Conservation (phyloP, 2,329 filamentous ascomycete genomes). For the Dactylonectria estremocensis region DNA sequence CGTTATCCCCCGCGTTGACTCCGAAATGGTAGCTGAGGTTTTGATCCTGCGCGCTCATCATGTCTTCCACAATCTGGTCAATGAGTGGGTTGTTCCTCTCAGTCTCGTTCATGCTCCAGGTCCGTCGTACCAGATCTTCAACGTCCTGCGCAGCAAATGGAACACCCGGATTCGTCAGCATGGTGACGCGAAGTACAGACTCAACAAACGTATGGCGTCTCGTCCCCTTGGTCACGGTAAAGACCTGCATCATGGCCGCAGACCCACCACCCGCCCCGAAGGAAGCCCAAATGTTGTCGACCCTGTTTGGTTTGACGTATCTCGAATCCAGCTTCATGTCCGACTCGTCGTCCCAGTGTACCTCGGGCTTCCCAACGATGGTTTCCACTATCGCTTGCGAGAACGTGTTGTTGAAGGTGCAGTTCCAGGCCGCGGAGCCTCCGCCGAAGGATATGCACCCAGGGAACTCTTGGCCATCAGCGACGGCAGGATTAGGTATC, state of each 20-base stretch:
- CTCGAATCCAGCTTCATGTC: slow-evolving; percentile 15
- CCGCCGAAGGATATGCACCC: background rate
- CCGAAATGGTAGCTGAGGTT: slow-evolving; percentile 31
- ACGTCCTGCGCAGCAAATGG: slow-evolving; percentile 21
- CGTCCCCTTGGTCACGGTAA: slow-evolving; percentile 32
- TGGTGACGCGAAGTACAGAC: slow-evolving; percentile 23
- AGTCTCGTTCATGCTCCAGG: slow-evolving; percentile 29
- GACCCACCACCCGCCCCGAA: slow-evolving; percentile 34
- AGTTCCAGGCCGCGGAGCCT: slow-evolving; percentile 31
- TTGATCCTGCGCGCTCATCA: slow-evolving; percentile 29
- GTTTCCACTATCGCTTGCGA: background rate
- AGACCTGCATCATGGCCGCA: slow-evolving; percentile 34
- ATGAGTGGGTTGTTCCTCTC: slow-evolving; percentile 13
- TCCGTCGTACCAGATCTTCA: slow-evolving; percentile 20
- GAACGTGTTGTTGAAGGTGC: slow-evolving; percentile 31
- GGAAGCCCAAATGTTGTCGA: slow-evolving; percentile 38
- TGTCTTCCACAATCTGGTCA: slow-evolving; percentile 14
- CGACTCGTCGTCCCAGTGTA: slow-evolving; percentile 34
- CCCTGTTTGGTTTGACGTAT: slow-evolving; percentile 30
- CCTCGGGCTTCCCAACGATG: slow-evolving; percentile 26
- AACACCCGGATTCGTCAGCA: slow-evolving; percentile 17
- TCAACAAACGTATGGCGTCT: slow-evolving; percentile 32
- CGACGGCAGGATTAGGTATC: rapidly evolving
- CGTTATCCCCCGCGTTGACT: background rate
- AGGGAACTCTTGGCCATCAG: background rate